phyloP scores from a whole-genome alignment of 768 basidiomycete species.

The Nevesoporus exiguus region DNA sequence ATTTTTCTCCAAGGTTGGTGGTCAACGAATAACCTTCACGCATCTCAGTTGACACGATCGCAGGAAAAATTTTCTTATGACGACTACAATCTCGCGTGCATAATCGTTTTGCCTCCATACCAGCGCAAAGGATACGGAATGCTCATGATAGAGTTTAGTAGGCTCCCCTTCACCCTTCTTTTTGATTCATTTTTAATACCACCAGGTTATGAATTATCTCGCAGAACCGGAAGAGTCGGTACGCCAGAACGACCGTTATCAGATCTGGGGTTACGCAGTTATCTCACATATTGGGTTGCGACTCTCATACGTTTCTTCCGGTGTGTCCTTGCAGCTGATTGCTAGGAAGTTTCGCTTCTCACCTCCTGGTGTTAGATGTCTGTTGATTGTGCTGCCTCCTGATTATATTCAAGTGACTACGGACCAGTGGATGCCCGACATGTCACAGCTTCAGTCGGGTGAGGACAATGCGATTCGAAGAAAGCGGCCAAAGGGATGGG shows the following conservation, averaged over 20 bases:
- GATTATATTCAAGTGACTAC: constrained; percentile 47
- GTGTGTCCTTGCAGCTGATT: constrained; percentile 33
- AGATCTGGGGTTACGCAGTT: constrained; percentile 87
- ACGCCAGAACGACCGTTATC: constrained; percentile 95
- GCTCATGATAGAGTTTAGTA: constrained; percentile 98
- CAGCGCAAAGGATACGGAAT: constrained; percentile 89
- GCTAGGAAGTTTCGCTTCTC: neutral
- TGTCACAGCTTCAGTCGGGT: constrained; percentile 34
- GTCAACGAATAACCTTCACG: neutral
- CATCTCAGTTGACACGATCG: neutral
- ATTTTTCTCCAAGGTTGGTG: constrained; percentile 60
- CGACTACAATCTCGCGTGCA: constrained; percentile 96
- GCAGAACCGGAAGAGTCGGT: constrained; percentile 72
- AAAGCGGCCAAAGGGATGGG: constrained; percentile 66
- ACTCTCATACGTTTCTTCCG: constrained; percentile 82
- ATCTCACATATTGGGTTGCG: constrained; percentile 85
- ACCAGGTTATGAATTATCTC: constrained; percentile 89
- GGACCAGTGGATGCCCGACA: constrained; percentile 41
- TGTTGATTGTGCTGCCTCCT: constrained; percentile 59
- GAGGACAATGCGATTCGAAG: constrained; percentile 33
- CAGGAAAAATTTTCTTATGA: constrained; percentile 96
- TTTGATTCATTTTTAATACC: neutral
- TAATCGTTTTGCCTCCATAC: constrained; percentile 91
- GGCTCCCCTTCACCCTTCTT: constrained; percentile 27
- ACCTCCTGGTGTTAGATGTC: constrained; percentile 38